A percentile compares a stretch with the other conserved stretches of the same genome.
These are phyloP conservation scores for Xerocomus tenax DNA, from an alignment of 1,284 basidiomycete genomes.

Conservation along the genomic window DNA sequence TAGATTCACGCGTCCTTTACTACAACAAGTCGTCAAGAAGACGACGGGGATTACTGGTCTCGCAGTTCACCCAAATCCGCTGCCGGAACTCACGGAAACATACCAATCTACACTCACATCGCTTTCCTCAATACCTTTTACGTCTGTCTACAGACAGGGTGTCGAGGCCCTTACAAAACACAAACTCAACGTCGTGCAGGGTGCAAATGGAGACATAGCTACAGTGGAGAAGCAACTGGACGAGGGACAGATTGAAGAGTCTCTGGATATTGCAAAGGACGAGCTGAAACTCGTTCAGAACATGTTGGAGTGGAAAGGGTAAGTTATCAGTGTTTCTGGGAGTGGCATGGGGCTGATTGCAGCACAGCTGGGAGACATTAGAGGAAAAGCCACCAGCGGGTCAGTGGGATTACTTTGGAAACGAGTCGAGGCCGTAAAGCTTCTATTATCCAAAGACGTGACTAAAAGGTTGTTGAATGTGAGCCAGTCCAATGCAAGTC, in stretches of 20 bases:
- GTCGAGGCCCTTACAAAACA: conserved; percentile 81
- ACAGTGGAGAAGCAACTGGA: conserved; percentile 66
- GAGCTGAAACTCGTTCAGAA: conserved; percentile 74
- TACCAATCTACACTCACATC: conserved; percentile 75
- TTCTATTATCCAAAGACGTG: not conserved
- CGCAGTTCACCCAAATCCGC: conserved; percentile 66
- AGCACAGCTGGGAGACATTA: conserved; percentile 74
- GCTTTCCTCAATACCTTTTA: conserved; percentile 65
- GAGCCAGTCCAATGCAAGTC: not conserved
- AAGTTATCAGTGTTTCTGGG: conserved; percentile 35
- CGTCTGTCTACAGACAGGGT: conserved; percentile 86
- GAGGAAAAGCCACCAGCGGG: conserved; percentile 72
- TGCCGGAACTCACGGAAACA: conserved; percentile 67
- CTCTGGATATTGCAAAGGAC: conserved; percentile 74
- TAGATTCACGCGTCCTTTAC: conserved; percentile 65
- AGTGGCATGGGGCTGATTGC: conserved; percentile 3
- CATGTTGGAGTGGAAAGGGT: conserved; percentile 96
- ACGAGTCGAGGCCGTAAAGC: conserved; percentile 25
- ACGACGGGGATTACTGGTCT: conserved; percentile 77
- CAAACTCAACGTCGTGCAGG: conserved; percentile 69
- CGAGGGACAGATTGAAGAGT: conserved; percentile 77
- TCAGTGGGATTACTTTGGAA: conserved; percentile 81
- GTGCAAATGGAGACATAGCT: conserved; percentile 56
- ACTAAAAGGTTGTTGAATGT: conserved; percentile 3
- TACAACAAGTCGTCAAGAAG: conserved; percentile 57